Base-by-base conservation (phyloP, 495 filamentous ascomycete genomes). In the Alectoria sarmentosa region DNA sequence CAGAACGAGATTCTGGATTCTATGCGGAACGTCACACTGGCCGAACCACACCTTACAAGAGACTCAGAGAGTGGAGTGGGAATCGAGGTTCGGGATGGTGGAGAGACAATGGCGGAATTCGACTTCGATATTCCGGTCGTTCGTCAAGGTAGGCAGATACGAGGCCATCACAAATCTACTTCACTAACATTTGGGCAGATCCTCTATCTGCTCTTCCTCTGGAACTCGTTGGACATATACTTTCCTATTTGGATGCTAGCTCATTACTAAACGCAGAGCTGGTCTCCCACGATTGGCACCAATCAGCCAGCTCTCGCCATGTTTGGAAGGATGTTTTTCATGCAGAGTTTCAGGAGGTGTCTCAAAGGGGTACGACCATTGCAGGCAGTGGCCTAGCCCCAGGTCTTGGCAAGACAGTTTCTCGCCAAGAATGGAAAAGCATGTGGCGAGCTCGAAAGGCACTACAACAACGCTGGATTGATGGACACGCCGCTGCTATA, bases 301-400 rank as follows among this genome's bases (percentile, higher is more conserved):
- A 72, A n/a, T 76, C 84, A 36, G 82, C 85, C 32, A 79, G 79
- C 37, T 87, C 86, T 36, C 82, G 80, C 52, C 82, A 88, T 65
- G 82, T 95, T 44, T 96, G 92, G 92, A 84, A 85, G 52, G 81
- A 84, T 60, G 88, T 89, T 1, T 96, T 94, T 73, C 78, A 88
- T 56, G 78, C 80, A 23, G 82, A 86, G 67, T 90, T 88, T 75
- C 54, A 49, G 9, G 62, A 66, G n/a, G 28, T 60, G 54, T 56
- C 21, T 19, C 32, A 63, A 21, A 52, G 49, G 14, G 30, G 54
- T 38, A 55, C 36, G 23, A 23, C 21, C 48, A 30, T n/a, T 21
- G 21, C 61, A 30, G 41, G 55, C 61, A 39, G 28, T 69, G 75
- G 55, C 70, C 75, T 36, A 55, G 52, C 49, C 65, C 74, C 64